phyloP scores from a whole-genome alignment of 139 green algal genomes.

The Chlorella sp. region DNA sequence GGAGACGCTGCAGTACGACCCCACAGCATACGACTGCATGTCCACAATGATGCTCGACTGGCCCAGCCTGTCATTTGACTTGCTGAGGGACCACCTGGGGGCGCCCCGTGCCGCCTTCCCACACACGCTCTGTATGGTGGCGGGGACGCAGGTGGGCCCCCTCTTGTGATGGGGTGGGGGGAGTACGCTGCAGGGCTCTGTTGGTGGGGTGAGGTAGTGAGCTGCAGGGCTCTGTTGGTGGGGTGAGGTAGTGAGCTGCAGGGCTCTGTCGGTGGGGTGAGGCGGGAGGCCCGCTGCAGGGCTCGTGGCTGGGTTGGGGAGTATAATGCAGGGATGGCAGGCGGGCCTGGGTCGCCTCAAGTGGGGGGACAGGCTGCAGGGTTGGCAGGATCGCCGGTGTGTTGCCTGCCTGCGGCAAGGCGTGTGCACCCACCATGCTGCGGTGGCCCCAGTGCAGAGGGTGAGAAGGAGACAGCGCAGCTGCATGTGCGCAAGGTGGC shows the following conservation, averaged over 20 bases:
- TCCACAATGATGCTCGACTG: slow-evolving; percentile 87
- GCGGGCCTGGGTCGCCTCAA: too few relatives aligned
- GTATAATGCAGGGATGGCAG: too few relatives aligned
- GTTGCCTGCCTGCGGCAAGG: too few relatives aligned
- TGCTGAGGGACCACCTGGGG: slow-evolving; percentile 87
- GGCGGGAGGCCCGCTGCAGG: too few relatives aligned
- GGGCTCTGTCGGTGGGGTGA: too few relatives aligned
- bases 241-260: too few relatives aligned
- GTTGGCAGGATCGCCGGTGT: too few relatives aligned
- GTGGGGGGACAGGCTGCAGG: too few relatives aligned
- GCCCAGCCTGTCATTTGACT: slow-evolving; percentile 97
- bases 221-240: too few relatives aligned
- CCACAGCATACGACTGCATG: slow-evolving; percentile 95
- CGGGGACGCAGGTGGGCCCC: slow-evolving; percentile 75
- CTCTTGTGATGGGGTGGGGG: not conserved
- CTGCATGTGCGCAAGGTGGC: slow-evolving; percentile 68
- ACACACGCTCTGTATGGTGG: slow-evolving; percentile 86
- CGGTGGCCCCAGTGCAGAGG: slow-evolving; percentile 48
- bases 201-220: not conserved
- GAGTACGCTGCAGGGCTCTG: too few relatives aligned
- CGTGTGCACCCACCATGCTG: too few relatives aligned
- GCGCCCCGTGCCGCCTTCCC: slow-evolving; percentile 83
- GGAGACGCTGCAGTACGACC: slow-evolving; percentile 96
- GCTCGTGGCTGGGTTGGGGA: too few relatives aligned
- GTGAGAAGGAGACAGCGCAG: slow-evolving; percentile 61